Percentiles rank a stretch among this genome's conserved stretches.
These are phyloP conservation scores for Metschnikowia colocasiae DNA, from an alignment of 805 yeast genomes.

Conservation along the genomic window DNA sequence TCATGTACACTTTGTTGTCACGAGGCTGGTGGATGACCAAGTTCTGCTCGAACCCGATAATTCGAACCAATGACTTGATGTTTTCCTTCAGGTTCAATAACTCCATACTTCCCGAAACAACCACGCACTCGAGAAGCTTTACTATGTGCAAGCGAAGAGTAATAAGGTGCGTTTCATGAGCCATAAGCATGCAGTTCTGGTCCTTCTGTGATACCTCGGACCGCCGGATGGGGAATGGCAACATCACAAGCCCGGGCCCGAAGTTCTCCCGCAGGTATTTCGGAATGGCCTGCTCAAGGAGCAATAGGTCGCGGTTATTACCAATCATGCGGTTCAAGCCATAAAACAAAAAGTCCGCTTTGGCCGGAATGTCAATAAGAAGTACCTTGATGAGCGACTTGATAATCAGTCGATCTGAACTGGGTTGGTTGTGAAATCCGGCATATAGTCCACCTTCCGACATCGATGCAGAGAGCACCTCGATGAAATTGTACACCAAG, in stretches of 20 bases:
- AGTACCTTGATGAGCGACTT: conserved; percentile 34
- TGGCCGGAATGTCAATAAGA: conserved; percentile 39
- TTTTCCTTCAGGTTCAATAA: conserved; percentile 35
- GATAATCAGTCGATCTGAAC: conserved; percentile 13
- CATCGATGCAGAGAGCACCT: conserved; percentile 46
- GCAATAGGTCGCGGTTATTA: conserved; percentile 41
- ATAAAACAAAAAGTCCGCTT: conserved; percentile 42
- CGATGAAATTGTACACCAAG: conserved; percentile 50
- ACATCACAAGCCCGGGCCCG: conserved; percentile 8
- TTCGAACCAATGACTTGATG: conserved; percentile 38
- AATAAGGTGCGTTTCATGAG: conserved; percentile 44
- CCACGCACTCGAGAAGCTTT: conserved; percentile 45
- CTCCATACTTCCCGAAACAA: conserved; percentile 26
- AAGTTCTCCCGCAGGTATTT: conserved; percentile 4
- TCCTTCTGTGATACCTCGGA: conserved; percentile 1
- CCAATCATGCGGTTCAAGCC: conserved; percentile 57
- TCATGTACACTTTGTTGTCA: conserved; percentile 31
- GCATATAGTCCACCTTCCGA: conserved; percentile 11
- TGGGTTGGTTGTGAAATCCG: conserved; percentile 6
- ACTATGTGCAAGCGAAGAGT: conserved; percentile 45
- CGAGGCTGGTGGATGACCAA: conserved; percentile 44
- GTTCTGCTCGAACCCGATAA: conserved; percentile 49
- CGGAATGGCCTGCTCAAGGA: conserved; percentile 44
- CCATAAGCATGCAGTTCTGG: conserved; percentile 20
- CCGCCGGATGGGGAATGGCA: conserved; percentile 14